Evolutionary conservation across 208 protist genomes (phyloP), one percentile per base, ranked within the genome.

Genomic region (Leishmania amazonensis): DNA sequence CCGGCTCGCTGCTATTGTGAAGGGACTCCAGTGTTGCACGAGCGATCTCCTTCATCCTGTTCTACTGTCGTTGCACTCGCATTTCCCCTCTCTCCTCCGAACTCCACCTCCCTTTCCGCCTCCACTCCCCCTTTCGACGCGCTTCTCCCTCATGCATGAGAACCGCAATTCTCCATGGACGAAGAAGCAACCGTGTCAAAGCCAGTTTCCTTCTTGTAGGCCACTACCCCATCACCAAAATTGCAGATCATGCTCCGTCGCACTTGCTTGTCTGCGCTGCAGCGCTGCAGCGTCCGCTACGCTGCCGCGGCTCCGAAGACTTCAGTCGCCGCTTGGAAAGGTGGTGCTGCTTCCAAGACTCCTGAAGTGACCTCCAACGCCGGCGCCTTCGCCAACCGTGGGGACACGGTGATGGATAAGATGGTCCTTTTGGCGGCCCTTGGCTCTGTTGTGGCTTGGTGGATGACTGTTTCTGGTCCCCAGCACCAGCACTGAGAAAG

Each of bases 331-430:
- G 78, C 81, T 45, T 64, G 71, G 54, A 75, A 78, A n/a, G 81
- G 77, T 51, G 74, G 84, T 17, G 78, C 81, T 64, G 81, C 80
- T 38, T 60, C 74, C 58, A 79, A 83, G 76, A 73, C 49, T 38
- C 84, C 84, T 21, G 31, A 84, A 75, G 77, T 88, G 83, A 92
- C 90, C 28, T 89, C 84, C 19, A 84, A 88, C 8, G 84, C 90
- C 68, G 92, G 94, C 42, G 92, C 92, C 13, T 82, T 81, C 17
- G 83, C 89, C 53, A 79, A 85, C 38, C 85, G 88, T n/a, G 88
- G 89, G 11, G 94, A 97, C 81, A 90, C 91, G 13, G 31, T 90
- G 9, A 67, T 93, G 3, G 94, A 97, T 85, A 97, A 97, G 87
- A 75, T 79, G 13, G 24, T 97, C 28, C 80, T 96, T 31, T 80